Evolutionary conservation across 139 green algal species (phyloP), one percentile per base, ranked within the genome.

Genomic region (Picochlorum sp.): DNA sequence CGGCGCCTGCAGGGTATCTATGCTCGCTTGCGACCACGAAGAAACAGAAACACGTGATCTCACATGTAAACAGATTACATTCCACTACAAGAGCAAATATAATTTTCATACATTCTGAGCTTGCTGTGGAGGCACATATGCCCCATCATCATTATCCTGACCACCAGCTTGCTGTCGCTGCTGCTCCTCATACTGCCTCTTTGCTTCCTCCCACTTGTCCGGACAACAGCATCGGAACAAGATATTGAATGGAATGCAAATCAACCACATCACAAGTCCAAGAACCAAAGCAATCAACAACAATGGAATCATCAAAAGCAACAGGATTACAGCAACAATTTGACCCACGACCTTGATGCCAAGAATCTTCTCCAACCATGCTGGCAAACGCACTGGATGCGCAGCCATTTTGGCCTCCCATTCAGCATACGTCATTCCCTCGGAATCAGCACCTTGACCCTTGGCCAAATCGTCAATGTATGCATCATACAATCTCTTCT

Each of bases 401-500:
- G 15, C 15, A 26, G 41, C 44, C 23, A 45, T 28, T 16, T 44
- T 45, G 15, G 60, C 60, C 44, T 66, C 60, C 60, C 60, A 66
- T 44, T 66, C 60, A 59, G 60, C 60, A 54, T 66, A 66, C 1
- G 60, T 56, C 60, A 56, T 38, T 30, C 20, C 58, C 24, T 56
- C 60, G 18, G 15, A n/a, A 45, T 62, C 44, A 16, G 24, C 10
- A 28, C 58, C 58, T 9, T 28, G n/a, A 23, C 20, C 41, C n/a
- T 49, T 31, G 23, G 58, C 23, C n/a, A 52, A 16, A 24, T 66
- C 60, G 45, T 23, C 21, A 16, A 66, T 18, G 24, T 66, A 66
- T 15, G 23, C 24, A 66, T 66, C 60, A 21, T 66, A 66, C 34
- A 66, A 7, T 44, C 24, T 57, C 34, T 66, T 66, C 8, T 66